These are phyloP conservation scores for Discostella pseudostelligera DNA, from an alignment of 108 stramenopile species.

Conservation along the genomic window DNA sequence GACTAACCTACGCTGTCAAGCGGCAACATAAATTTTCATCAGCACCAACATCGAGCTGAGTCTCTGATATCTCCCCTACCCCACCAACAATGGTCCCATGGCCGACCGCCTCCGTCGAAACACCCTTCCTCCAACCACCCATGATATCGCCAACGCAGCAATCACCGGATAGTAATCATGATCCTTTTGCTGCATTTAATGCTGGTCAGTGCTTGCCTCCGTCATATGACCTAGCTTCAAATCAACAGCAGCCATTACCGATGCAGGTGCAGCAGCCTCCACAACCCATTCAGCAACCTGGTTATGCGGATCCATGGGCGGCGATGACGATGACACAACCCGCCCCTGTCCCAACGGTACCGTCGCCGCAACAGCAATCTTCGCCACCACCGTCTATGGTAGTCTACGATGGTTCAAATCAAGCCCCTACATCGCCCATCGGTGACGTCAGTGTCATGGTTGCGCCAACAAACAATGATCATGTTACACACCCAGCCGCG, in stretches of 20 bases:
- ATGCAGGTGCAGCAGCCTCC: background rate
- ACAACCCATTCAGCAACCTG: slow-evolving; percentile 4
- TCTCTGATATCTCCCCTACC: no score
- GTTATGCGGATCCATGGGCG: slow-evolving; percentile 22
- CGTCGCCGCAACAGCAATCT: slow-evolving; percentile 1
- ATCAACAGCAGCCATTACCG: background rate
- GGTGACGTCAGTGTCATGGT: slow-evolving; percentile 10
- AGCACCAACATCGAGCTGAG: no score
- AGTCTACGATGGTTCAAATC: background rate
- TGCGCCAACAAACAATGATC: background rate
- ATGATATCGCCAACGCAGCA: no score
- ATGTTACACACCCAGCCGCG: slow-evolving; percentile 1
- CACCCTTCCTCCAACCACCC: no score
- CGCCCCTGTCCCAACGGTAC: background rate
- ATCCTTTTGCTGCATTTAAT: no score
- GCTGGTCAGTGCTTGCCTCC: no score
- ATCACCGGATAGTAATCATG: no score
- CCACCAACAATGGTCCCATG: no score
- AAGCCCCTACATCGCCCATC: slow-evolving; percentile 28
- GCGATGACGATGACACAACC: slow-evolving; percentile 10
- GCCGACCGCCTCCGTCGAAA: no score
- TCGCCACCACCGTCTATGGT: slow-evolving; percentile 22
- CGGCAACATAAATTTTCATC: no score
- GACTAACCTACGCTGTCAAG: no score
- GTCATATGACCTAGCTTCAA: background rate